Evolutionary conservation across 2,329 filamentous ascomycete species (phyloP).

Genomic region (Mycosphaerella sp.): DNA sequence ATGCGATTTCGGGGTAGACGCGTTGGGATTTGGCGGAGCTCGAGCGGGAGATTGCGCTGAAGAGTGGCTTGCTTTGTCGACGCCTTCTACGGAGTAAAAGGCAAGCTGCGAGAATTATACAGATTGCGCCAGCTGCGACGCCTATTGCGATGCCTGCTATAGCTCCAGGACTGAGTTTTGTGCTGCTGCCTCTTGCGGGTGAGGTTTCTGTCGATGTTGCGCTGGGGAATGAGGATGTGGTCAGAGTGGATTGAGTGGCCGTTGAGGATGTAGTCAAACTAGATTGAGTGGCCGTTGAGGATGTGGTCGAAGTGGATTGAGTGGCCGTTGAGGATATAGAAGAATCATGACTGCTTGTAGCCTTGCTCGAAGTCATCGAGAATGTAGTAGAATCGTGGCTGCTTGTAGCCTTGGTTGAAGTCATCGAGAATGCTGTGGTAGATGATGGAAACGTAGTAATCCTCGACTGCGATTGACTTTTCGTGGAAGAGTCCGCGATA

Average conservation of each 20-base stretch:
- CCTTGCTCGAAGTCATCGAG: neutral
- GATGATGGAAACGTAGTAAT: neutral
- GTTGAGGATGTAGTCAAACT: no score
- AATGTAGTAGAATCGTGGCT: neutral
- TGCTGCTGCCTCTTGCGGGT: neutral
- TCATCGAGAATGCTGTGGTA: neutral
- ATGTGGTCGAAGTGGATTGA: slow-evolving; percentile 1
- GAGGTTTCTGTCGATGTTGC: slow-evolving; percentile 8
- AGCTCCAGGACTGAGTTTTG: slow-evolving; percentile 8
- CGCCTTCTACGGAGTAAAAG: slow-evolving; percentile 14
- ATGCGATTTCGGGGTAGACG: slow-evolving; percentile 23
- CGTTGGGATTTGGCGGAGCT: slow-evolving; percentile 11
- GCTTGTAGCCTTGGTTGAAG: neutral
- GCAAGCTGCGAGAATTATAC: slow-evolving; percentile 15
- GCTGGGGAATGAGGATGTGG: neutral
- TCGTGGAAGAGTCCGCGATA: neutral
- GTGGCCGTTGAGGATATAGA: neutral
- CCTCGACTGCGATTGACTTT: neutral
- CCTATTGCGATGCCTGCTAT: slow-evolving; percentile 22
- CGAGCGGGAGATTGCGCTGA: slow-evolving; percentile 3
- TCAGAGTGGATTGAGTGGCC: neutral
- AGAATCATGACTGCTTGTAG: neutral
- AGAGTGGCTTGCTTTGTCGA: slow-evolving; percentile 16
- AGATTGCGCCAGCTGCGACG: slow-evolving; percentile 18
- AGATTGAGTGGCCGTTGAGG: slow-evolving; percentile 1